A percentile compares a stretch with the other conserved stretches of the same genome.
Conservation (phyloP, 2,329 filamentous ascomycete species). For the Phialophora tarda region DNA sequence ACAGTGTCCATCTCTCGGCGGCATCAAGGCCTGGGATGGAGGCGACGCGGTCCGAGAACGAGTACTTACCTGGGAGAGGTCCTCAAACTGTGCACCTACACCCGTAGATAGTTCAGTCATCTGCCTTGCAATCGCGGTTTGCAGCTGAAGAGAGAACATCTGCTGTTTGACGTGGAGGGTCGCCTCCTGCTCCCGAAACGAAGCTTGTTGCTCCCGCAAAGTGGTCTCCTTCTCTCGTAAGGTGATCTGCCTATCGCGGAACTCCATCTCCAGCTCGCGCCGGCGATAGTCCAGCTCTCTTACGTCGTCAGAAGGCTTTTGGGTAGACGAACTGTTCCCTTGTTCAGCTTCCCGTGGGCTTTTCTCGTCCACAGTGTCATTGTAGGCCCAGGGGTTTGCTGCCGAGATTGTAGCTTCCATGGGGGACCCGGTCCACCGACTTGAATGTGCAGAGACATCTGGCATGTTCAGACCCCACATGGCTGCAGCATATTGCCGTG, state of each 20-base stretch:
- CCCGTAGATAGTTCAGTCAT: conserved; percentile 26
- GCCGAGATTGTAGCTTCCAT: conserved; percentile 17
- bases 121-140: conserved; percentile 28
- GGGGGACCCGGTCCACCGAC: conserved; percentile 7
- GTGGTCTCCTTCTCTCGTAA: conserved; percentile 34
- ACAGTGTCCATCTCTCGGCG: neutral
- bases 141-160: conserved; percentile 31
- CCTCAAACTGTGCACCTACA: conserved; percentile 34
- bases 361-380: conserved; percentile 17
- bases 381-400: conserved; percentile 20
- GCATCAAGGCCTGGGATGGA: neutral
- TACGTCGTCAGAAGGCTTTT: conserved; percentile 19
- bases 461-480: conserved; percentile 22
- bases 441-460: conserved; percentile 7
- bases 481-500: conserved; percentile 26
- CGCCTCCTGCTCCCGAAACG: conserved; percentile 33
- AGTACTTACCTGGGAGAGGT: conserved; percentile 23
- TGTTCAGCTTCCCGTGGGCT: neutral
- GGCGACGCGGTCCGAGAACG: neutral
- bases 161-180: conserved; percentile 28
- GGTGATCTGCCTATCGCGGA: conserved; percentile 35
- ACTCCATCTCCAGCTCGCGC: conserved; percentile 33
- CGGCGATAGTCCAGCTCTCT: conserved; percentile 28
- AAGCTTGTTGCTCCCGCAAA: conserved; percentile 34
- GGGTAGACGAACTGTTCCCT: neutral